Conservation (phyloP, 148 eudicot genomes). For the Camellia lanceoleosa region DNA sequence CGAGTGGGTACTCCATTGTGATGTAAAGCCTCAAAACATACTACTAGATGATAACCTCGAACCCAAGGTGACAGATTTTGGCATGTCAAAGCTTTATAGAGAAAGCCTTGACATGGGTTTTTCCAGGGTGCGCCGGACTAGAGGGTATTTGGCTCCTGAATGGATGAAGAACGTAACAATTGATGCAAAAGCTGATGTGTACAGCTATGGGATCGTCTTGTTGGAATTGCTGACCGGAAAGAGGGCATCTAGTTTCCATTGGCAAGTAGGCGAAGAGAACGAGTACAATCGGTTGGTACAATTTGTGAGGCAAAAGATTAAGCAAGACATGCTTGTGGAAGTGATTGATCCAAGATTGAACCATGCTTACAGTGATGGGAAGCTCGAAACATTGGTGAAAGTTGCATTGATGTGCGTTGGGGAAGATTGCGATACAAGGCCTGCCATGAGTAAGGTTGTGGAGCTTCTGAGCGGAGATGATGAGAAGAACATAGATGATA, state of each 20-base stretch:
- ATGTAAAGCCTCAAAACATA: constrained; percentile 20
- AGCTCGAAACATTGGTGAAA: not conserved
- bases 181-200: constrained; percentile 16
- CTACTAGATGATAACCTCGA: constrained; percentile 4
- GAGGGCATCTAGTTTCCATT: not conserved
- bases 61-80: constrained; percentile 18
- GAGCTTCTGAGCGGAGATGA: not conserved
- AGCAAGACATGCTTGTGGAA: not conserved
- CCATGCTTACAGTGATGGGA: not conserved
- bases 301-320: not conserved
- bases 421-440: constrained; percentile 8
- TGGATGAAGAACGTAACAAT: constrained; percentile 15
- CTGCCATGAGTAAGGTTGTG: constrained; percentile 14
- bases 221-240: constrained; percentile 11
- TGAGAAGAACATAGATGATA: not conserved
- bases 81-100: constrained; percentile 18
- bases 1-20: constrained; percentile 21
- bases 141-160: constrained; percentile 18
- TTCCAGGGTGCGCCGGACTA: constrained; percentile 16
- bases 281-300: constrained; percentile 12
- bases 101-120: not conserved
- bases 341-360: constrained; percentile 9
- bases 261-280: not conserved
- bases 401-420: constrained; percentile 6
- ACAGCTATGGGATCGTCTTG: constrained; percentile 22